These are phyloP conservation scores for Schizosaccharomyces cryophilus DNA, from an alignment of 805 yeast genomes.

Conservation along the genomic window DNA sequence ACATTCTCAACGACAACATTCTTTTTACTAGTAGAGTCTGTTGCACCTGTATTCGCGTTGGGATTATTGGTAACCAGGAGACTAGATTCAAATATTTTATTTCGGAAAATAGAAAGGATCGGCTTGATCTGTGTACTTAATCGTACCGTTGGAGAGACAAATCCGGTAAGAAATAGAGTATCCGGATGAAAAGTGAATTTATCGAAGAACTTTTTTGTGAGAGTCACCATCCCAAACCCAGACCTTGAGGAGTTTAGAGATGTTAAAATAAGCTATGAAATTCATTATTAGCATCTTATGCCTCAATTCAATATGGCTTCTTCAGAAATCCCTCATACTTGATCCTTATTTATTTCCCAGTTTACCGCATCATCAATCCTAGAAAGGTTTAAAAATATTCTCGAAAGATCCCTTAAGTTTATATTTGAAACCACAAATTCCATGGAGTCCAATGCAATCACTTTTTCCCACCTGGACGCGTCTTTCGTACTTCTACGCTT, in stretches of 20 bases:
- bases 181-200: background rate
- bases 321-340: background rate
- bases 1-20: background rate
- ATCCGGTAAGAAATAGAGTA: background rate
- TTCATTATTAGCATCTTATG: background rate
- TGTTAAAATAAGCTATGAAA: background rate
- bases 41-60: background rate
- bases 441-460: background rate
- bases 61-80: background rate
- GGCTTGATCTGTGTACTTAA: background rate
- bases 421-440: background rate
- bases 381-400: background rate
- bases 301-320: background rate
- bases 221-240: background rate
- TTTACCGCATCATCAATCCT: background rate
- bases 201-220: background rate
- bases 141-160: background rate
- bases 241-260: background rate
- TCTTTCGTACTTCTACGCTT: background rate
- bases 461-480: background rate
- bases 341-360: background rate
- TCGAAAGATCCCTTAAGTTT: background rate
- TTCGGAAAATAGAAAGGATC: background rate
- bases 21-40: background rate
- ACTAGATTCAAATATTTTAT: background rate